phyloP scores from a whole-genome alignment of 345 rosid genomes.

The Dipteronia sinensis region DNA sequence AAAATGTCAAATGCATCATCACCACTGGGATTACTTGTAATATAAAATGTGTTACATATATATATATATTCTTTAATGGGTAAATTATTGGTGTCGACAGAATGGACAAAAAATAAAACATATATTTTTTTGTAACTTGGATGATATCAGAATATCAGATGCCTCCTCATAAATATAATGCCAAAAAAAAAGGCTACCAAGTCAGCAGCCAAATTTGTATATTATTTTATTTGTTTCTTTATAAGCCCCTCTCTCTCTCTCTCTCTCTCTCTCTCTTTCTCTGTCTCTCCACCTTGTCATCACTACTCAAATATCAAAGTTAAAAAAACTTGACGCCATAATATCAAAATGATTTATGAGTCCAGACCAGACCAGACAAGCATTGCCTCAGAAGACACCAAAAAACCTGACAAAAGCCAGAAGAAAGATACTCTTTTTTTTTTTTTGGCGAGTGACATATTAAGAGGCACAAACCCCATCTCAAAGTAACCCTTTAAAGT shows the following conservation, averaged over 20 bases:
- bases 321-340: neutral
- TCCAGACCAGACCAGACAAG: neutral
- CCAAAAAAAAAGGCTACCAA: constrained; percentile 3
- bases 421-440: constrained; percentile 12
- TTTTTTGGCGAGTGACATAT: constrained; percentile 8
- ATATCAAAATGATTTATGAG: constrained; percentile 8
- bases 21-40: neutral
- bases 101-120: neutral
- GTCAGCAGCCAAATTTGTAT: constrained; percentile 21
- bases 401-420: constrained; percentile 18
- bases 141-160: constrained; percentile 23
- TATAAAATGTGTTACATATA: neutral
- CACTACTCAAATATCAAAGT: constrained; percentile 24
- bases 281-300: constrained; percentile 31
- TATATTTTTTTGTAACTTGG: constrained; percentile 5
- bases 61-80: neutral
- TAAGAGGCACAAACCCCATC: constrained; percentile 7
- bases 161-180: neutral
- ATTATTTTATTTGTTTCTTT: neutral
- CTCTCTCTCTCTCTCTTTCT: neutral
- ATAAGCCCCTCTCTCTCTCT: constrained; percentile 9
- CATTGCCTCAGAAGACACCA: constrained; percentile 23
- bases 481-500: neutral
- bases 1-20: neutral
- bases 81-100: constrained; percentile 14